Conservation (phyloP, 352 stramenopile genomes). For the Plasmopara halstedii region DNA sequence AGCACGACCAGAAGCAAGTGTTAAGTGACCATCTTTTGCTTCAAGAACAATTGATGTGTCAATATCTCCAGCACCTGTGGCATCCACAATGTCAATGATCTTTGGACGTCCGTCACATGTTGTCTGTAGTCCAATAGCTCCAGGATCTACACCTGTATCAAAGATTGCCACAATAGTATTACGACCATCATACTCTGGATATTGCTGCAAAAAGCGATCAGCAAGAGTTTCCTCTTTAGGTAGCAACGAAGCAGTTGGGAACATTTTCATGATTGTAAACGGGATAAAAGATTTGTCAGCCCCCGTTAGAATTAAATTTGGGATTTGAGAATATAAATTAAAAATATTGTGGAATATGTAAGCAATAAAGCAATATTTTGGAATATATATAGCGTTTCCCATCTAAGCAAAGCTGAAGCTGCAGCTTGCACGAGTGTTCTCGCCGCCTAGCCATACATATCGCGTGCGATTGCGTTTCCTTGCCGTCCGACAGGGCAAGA, state of each 20-base stretch:
- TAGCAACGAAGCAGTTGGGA: conserved; percentile 63
- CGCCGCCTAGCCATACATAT: too few relatives aligned
- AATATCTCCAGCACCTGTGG: conserved; percentile 90
- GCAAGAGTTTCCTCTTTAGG: conserved; percentile 91
- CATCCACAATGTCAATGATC: conserved; percentile 94
- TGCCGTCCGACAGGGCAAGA: too few relatives aligned
- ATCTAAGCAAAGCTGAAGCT: too few relatives aligned
- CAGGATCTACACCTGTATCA: conserved; percentile 94
- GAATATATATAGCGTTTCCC: too few relatives aligned
- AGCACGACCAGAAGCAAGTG: conserved; percentile 29
- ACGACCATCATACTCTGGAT: conserved; percentile 87
- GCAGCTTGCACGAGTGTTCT: too few relatives aligned
- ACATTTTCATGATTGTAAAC: conserved; percentile 55
- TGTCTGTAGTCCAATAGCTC: conserved; percentile 77
- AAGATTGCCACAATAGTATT: conserved; percentile 92
- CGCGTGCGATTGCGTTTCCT: too few relatives aligned
- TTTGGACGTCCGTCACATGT: conserved; percentile 87
- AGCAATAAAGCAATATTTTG: too few relatives aligned
- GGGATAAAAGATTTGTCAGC: too few relatives aligned
- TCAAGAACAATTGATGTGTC: conserved; percentile 69
- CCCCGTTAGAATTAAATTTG: too few relatives aligned
- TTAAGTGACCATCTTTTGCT: conserved; percentile 42
- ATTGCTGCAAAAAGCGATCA: conserved; percentile 61
- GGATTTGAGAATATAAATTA: too few relatives aligned
- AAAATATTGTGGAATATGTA: too few relatives aligned